These are phyloP conservation scores for Hygrocybe coccinea DNA, from an alignment of 768 basidiomycete genomes.

Conservation along the genomic window DNA sequence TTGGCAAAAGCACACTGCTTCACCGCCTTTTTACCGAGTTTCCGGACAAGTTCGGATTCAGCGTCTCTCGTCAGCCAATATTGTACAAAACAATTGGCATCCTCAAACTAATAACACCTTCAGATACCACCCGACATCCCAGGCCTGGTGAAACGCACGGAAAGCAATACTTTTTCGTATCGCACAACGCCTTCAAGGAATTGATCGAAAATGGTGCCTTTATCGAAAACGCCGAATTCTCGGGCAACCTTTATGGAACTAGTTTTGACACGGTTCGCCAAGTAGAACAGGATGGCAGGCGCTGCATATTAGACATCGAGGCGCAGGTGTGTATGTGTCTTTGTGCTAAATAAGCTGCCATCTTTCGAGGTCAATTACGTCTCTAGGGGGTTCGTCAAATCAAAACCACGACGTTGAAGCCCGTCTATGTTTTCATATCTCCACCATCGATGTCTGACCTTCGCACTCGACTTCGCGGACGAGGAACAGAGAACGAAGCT, in stretches of 20 bases:
- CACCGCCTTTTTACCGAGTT: slow-evolving; percentile 72
- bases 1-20: slow-evolving; percentile 91
- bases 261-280: slow-evolving; percentile 70
- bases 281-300: slow-evolving; percentile 62
- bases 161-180: slow-evolving; percentile 82
- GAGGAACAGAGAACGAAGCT: slow-evolving; percentile 79
- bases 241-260: slow-evolving; percentile 90
- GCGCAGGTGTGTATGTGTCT: slow-evolving; percentile 61
- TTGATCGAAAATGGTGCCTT: slow-evolving; percentile 72
- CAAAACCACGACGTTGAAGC: slow-evolving; percentile 74
- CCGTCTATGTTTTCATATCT: slow-evolving; percentile 87
- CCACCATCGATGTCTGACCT: slow-evolving; percentile 78
- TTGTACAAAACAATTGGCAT: slow-evolving; percentile 4
- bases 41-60: slow-evolving; percentile 87
- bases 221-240: slow-evolving; percentile 93
- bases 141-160: slow-evolving; percentile 80
- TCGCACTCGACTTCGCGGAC: slow-evolving; percentile 61
- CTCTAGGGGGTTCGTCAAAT: slow-evolving; percentile 86
- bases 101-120: slow-evolving; percentile 12
- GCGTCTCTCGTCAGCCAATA: slow-evolving; percentile 73
- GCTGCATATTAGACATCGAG: slow-evolving; percentile 95
- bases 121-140: slow-evolving; percentile 87
- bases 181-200: slow-evolving; percentile 60
- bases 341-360: not conserved
- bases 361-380: slow-evolving; percentile 13